Conservation (phyloP, 345 rosid genomes). For the Populus nigra region DNA sequence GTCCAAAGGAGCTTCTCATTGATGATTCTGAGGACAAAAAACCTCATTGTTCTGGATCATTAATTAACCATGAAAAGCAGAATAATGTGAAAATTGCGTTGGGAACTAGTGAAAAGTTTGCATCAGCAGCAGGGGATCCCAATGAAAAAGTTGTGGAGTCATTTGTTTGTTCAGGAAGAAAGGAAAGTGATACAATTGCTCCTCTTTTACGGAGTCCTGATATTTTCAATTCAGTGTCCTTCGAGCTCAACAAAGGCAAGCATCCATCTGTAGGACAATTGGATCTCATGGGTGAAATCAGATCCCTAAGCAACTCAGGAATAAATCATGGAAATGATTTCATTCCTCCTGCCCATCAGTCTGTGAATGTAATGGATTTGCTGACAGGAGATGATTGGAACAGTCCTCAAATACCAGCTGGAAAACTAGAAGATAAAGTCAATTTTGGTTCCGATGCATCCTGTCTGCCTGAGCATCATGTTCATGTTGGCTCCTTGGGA, state of each 20-base stretch:
- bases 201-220: slow-evolving; percentile 9
- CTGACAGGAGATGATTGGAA: slow-evolving; percentile 41
- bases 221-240: not conserved
- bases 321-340: slow-evolving; percentile 14
- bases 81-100: slow-evolving; percentile 11
- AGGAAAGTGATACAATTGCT: slow-evolving; percentile 3
- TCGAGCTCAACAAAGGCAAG: slow-evolving; percentile 20
- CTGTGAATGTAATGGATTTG: slow-evolving; percentile 41
- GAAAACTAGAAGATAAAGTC: slow-evolving; percentile 30
- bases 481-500: slow-evolving; percentile 9
- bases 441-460: slow-evolving; percentile 21
- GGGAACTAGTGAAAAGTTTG: slow-evolving; percentile 11
- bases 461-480: slow-evolving; percentile 13
- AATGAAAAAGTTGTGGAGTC: slow-evolving; percentile 30
- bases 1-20: slow-evolving; percentile 21
- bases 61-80: slow-evolving; percentile 17
- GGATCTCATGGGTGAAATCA: slow-evolving; percentile 27
- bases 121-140: slow-evolving; percentile 8
- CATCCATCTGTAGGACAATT: slow-evolving; percentile 31
- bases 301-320: slow-evolving; percentile 15
- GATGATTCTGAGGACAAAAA: slow-evolving; percentile 20
- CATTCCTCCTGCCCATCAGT: slow-evolving; percentile 24
- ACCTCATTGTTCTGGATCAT: slow-evolving; percentile 17
- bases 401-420: slow-evolving; percentile 25
- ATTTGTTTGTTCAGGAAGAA: slow-evolving; percentile 21